Base-by-base conservation (phyloP, 257 asterid species). In the Jaltomata sinuosa region DNA sequence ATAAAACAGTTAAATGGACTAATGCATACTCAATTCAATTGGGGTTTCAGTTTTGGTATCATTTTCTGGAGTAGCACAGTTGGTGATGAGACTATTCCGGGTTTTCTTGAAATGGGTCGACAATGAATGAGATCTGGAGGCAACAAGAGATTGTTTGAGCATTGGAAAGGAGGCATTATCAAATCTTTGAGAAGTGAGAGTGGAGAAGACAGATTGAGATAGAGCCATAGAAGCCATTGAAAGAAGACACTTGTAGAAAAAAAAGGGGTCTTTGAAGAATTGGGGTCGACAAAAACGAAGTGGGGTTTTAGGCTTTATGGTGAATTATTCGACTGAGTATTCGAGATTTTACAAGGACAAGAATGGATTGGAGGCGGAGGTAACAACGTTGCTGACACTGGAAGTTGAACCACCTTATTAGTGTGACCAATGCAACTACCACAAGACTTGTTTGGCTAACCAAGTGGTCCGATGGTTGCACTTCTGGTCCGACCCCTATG, bases 21-120 rank as follows among this genome's bases (percentile, higher is more conserved):
- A 83, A 84, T 29, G 36, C 94, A n/a, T 94, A 95, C 99, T 91
- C 89, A 94, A 88, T 90, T 95, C 98, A 87, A 94, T 94, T 14
- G 98, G 98, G 86, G 87, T 91, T 42, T 95, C 97, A 3, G 72
- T 81, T 16, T 79, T 27, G 85, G 89, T 38, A 85, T 80, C 89
- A 81, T 80, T 90, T 22, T 85, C 92, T 54, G 93, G 12, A 49
- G 91, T 52, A 52, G 84, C 64, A 83, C 90, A 93, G 40, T 86
- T 88, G 78, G 81, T 83, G 83, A 91, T 52, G 77, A 87, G 78
- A 55, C 81, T 82, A 64, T 47, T 84, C 52, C 78, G 87, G 85
- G 90, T 6, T 76, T 87, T 91, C 84, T 85, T 89, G 72, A 74
- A 87, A 36, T 85, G 88, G 81, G 88, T 82, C 40, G 91, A 83